These are phyloP conservation scores for Thuja plicata DNA, from an alignment of 83 land plant genomes.

Conservation along the genomic window DNA sequence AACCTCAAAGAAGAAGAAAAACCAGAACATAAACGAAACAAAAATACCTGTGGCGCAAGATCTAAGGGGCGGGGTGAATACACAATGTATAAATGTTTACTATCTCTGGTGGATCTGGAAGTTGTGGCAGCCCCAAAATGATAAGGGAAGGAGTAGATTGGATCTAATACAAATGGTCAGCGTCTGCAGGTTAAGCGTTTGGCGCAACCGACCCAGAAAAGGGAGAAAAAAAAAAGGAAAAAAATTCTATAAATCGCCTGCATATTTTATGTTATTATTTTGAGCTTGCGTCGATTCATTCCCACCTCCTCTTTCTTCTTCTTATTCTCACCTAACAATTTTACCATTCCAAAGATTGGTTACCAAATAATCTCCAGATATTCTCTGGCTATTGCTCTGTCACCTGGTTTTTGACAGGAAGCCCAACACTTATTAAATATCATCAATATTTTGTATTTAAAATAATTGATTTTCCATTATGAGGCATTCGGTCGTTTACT, in stretches of 20 bases:
- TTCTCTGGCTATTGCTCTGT: background rate
- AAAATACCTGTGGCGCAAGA: slow-evolving; percentile 3
- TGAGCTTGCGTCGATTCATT: background rate
- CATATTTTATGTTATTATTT: background rate
- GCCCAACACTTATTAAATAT: too few species aligned
- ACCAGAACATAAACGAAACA: background rate
- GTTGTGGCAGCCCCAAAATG: background rate
- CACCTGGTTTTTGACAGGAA: too few species aligned
- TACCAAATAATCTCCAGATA: background rate
- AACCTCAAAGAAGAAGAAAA: background rate
- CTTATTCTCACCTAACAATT: slow-evolving; percentile 1
- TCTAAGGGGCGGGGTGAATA: background rate
- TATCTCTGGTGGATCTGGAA: background rate
- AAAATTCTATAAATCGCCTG: background rate
- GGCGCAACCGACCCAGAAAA: background rate
- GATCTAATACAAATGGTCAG: slow-evolving; percentile 11
- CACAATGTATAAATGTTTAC: background rate
- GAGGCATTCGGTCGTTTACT: too few species aligned
- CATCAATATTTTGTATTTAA: too few species aligned
- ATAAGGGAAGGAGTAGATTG: background rate
- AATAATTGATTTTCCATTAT: too few species aligned
- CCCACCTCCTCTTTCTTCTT: background rate
- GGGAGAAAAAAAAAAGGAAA: background rate
- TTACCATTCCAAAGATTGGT: background rate
- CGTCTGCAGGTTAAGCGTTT: slow-evolving; percentile 1